Base-by-base conservation (phyloP, 2,329 filamentous ascomycete species). In the Parascedosporium putredinis region DNA sequence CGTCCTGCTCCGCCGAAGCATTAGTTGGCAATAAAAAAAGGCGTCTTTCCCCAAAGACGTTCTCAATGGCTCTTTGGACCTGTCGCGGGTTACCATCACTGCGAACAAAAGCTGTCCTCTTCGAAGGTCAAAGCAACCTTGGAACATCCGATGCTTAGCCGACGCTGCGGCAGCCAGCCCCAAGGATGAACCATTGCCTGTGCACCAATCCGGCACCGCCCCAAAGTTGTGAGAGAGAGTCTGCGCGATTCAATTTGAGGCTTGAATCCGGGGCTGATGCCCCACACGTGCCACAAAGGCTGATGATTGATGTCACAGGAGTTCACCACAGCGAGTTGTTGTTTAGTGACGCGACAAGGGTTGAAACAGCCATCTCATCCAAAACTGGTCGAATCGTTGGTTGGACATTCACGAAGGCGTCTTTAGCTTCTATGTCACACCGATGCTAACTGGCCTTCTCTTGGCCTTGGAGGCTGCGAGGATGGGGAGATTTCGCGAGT, bases 101-200 rank as follows among this genome's bases (percentile, higher is more conserved):
- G 46, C 25, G 25, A 38, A 47, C 31, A 48, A 40, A 38, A 48
- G 46, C 46, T 48, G 46, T 48, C 46, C 46, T 48, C 46, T 48
- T 48, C 46, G 33, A 22, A n/a, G 10, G 45, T 34, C 45, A 34
- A 40, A 40, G 33, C 22, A 42, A 42, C 16, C 38, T 42, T 31
- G 27, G 38, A 42, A 42, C 38, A 20, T 42, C 38, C 38, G 38
- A 42, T 42, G 38, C 23, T 42, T 20, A 42, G 14, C 38, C 38
- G 38, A 9, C 38, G n/a, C 33, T 36, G 33, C 33, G 20, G 7
- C 27, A 31, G 7, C 27, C 7, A 31, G 7, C 7, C 33, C 20
- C 5, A n/a, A n/a, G n/a, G n/a, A n/a, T n/a, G n/a, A n/a, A n/a
- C n/a, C n/a, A n/a, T n/a, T n/a, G n/a, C n/a, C n/a, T n/a, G n/a